A percentile compares a stretch with the other conserved stretches of the same genome.
Evolutionary conservation across 2,329 filamentous ascomycete species (phyloP).

Genomic region (Colletotrichum chlorophyti): DNA sequence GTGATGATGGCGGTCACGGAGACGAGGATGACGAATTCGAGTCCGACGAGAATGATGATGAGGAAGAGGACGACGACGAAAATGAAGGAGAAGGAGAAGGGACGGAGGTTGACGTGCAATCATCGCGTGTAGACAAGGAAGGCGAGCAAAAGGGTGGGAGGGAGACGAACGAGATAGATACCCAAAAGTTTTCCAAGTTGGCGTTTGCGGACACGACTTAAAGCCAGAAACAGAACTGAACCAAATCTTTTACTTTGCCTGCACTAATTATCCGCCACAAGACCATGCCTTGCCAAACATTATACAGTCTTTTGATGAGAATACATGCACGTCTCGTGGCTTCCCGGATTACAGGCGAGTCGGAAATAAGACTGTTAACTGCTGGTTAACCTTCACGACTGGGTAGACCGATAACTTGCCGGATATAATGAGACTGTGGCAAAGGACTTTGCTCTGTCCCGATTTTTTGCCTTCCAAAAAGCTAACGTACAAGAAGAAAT

Average conservation of each 20-base stretch:
- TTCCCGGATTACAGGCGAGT: no score
- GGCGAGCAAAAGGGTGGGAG: conserved; percentile 31
- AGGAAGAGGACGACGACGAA: conserved; percentile 33
- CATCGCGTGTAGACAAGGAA: conserved; percentile 23
- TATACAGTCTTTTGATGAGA: no score
- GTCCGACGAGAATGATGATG: conserved; percentile 33
- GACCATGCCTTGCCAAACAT: no score
- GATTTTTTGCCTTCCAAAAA: conserved; percentile 34
- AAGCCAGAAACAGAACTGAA: not conserved
- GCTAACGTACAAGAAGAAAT: conserved; percentile 48
- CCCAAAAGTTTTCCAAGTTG: conserved; percentile 28
- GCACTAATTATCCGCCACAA: no score
- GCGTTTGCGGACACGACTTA: conserved; percentile 16
- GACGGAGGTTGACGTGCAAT: conserved; percentile 25
- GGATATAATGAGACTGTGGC: not conserved
- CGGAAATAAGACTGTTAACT: no score
- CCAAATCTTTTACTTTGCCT: no score
- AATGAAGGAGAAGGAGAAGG: conserved; percentile 37
- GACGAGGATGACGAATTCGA: conserved; percentile 40
- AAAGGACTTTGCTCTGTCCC: conserved; percentile 19
- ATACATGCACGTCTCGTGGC: no score
- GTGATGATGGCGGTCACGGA: conserved; percentile 42
- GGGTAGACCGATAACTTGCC: no score
- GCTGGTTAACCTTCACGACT: no score
- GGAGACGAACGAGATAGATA: conserved; percentile 33